Conservation (phyloP, 495 filamentous ascomycete genomes). For the Xylaria telfairii region DNA sequence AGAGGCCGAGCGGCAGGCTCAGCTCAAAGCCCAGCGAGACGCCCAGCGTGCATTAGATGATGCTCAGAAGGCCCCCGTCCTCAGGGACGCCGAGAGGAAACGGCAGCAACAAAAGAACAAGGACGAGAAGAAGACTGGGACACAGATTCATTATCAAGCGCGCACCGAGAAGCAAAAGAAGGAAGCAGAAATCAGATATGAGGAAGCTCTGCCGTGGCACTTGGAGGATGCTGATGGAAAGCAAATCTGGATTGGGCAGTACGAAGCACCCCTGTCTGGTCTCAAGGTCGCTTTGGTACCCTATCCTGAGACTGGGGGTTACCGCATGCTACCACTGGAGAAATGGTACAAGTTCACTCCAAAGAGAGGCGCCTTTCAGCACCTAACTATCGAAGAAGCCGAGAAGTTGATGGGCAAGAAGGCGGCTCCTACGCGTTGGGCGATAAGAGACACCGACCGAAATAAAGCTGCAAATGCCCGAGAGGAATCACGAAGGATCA, state of each 20-base stretch:
- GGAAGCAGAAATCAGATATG: conserved; percentile 80
- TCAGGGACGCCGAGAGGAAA: conserved; percentile 55
- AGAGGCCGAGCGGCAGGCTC: conserved; percentile 68
- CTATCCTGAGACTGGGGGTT: conserved; percentile 58
- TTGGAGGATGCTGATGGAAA: conserved; percentile 95
- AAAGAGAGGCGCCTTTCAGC: conserved; percentile 78
- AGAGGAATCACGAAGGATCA: conserved; percentile 53
- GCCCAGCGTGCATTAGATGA: conserved; percentile 81
- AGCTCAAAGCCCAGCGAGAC: conserved; percentile 75
- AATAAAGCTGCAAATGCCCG: conserved; percentile 56
- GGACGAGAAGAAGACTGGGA: conserved; percentile 75
- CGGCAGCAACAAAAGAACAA: conserved; percentile 72
- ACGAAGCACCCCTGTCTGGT: conserved; percentile 83
- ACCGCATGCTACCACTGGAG: conserved; percentile 88
- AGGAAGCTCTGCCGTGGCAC: conserved; percentile 95
- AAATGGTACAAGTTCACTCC: conserved; percentile 93
- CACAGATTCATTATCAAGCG: conserved; percentile 55
- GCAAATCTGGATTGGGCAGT: conserved; percentile 89
- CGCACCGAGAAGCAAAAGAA: conserved; percentile 76
- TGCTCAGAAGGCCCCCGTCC: conserved; percentile 83
- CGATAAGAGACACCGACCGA: conserved; percentile 69
- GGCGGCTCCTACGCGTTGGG: conserved; percentile 74
- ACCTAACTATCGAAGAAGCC: conserved; percentile 80
- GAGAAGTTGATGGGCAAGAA: conserved; percentile 80
- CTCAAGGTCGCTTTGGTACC: conserved; percentile 75